Percentiles rank a stretch among this genome's conserved stretches.
Evolutionary conservation across 2,329 filamentous ascomycete genomes (phyloP).

Genomic region (Hypoxylon sp.): DNA sequence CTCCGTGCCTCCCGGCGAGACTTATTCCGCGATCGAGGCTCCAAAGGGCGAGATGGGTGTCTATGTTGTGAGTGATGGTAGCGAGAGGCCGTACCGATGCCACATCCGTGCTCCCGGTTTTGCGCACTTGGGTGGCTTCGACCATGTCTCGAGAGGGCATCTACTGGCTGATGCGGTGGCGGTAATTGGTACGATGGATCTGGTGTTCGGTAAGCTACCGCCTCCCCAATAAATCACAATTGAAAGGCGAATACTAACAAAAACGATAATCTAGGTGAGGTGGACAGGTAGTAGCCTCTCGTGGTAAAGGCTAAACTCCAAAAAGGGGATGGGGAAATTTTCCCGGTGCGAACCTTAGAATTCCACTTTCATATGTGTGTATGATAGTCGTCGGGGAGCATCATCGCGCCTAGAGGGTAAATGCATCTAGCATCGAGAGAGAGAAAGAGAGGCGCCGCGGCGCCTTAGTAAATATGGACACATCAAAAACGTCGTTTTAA

Average conservation of each 20-base stretch:
- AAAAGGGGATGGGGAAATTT: constrained; percentile 34
- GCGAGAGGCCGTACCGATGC: constrained; percentile 95
- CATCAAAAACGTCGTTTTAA: constrained; percentile 21
- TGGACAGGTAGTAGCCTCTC: constrained; percentile 66
- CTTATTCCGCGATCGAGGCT: constrained; percentile 98
- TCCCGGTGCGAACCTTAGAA: constrained; percentile 34
- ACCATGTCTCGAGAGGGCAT: constrained; percentile 93
- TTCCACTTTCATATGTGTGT: constrained; percentile 53
- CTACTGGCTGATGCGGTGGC: constrained; percentile 96
- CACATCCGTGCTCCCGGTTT: constrained; percentile 98
- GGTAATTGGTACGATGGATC: constrained; percentile 91
- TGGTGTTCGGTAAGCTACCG: constrained; percentile 81
- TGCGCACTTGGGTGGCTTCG: constrained; percentile 93
- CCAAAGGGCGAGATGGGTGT: constrained; percentile 99
- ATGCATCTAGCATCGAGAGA: constrained; percentile 30
- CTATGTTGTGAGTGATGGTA: constrained; percentile 94
- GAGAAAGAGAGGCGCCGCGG: neutral
- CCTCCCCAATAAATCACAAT: neutral
- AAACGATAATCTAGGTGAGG: constrained; percentile 64
- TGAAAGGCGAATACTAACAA: constrained; percentile 53
- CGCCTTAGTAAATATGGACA: constrained; percentile 33
- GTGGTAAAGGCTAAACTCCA: constrained; percentile 12
- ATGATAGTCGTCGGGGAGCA: constrained; percentile 47
- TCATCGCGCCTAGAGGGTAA: constrained; percentile 29
- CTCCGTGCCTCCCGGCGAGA: constrained; percentile 95